Evolutionary conservation across 192 early-diverging fungal species (phyloP), one percentile per base, ranked within the genome.

Genomic region (Hyaloraphidium curvatum): DNA sequence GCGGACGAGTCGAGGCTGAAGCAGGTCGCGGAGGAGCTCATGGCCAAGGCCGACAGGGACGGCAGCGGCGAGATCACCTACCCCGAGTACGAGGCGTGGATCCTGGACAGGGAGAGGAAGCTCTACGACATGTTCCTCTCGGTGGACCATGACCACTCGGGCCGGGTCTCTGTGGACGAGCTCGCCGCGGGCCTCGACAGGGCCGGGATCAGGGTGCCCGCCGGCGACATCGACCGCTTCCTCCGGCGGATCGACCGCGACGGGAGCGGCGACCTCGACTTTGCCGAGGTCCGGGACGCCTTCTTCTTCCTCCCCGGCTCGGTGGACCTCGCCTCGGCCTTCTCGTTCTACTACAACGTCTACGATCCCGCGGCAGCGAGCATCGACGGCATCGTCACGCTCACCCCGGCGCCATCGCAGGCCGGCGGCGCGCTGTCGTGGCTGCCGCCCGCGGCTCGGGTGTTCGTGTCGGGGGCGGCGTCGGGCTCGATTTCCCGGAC

Each of bases 331-430:
- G 9, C 43, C 17, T 48, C 43, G 7, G 17, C 25, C 19, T 48
- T 21, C 43, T 4, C 25, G 17, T 14, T 25, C 7, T 48, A 48
- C 23, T 25, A 48, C 7, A 48, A 48, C 43, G 43, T 48, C 4
- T 48, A 48, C 43, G 43, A 48, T 19, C 43, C 43, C 25, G 5
- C 43, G 4, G n/a, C n/a, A n/a, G 25, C 25, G 7, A 22, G 17
- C 43, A 48, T 48, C 43, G 43, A 48, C 23, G 43, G 43, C 11
- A 25, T 48, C 43, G 43, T 48, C 7, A 48, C 43, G 17, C 17
- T 19, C 11, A 48, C 43, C 5, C 43, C 43, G 5, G 7, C 43
- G 43, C n/a, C n/a, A n/a, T n/a, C n/a, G n/a, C n/a, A n/a, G n/a
- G n/a, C n/a, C n/a, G n/a, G n/a, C n/a, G n/a, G n/a, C n/a, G n/a